A percentile compares a stretch with the other conserved stretches of the same genome.
Conservation (phyloP, 2,329 filamentous ascomycete genomes). For the Elsinoe batatas region DNA sequence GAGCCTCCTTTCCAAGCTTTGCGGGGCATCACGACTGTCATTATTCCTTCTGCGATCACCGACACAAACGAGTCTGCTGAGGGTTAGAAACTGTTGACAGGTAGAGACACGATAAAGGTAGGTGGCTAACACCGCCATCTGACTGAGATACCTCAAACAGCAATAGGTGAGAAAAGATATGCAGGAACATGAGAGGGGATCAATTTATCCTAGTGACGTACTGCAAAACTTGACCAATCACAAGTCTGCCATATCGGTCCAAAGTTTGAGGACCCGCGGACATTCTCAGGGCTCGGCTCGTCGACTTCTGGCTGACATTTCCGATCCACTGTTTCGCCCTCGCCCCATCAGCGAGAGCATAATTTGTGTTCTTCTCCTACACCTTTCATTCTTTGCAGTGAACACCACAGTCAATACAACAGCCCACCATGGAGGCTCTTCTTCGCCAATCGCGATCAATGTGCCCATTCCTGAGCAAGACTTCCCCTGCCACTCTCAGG, state of each 20-base stretch:
- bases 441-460: conserved; percentile 91
- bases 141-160: not conserved
- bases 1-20: conserved; percentile 6
- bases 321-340: not conserved
- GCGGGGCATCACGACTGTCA: not conserved
- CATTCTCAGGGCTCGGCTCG: conserved; percentile 2
- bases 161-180: not conserved
- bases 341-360: not conserved
- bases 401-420: not conserved
- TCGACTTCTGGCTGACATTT: conserved; percentile 3
- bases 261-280: not conserved
- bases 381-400: not conserved
- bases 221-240: not conserved
- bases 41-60: too few relatives aligned
- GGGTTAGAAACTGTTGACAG: not conserved
- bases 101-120: too few relatives aligned
- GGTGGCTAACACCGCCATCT: not conserved
- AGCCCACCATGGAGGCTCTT: conserved; percentile 69
- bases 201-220: not conserved
- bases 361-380: not conserved
- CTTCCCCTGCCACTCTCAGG: conserved; percentile 81
- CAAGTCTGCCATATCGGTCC: not conserved
- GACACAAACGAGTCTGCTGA: not conserved
- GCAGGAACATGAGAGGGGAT: not conserved
- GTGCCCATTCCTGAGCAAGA: conserved; percentile 95